Evolutionary conservation across 208 protist species (phyloP).

Genomic region (Trypanosoma avium): DNA sequence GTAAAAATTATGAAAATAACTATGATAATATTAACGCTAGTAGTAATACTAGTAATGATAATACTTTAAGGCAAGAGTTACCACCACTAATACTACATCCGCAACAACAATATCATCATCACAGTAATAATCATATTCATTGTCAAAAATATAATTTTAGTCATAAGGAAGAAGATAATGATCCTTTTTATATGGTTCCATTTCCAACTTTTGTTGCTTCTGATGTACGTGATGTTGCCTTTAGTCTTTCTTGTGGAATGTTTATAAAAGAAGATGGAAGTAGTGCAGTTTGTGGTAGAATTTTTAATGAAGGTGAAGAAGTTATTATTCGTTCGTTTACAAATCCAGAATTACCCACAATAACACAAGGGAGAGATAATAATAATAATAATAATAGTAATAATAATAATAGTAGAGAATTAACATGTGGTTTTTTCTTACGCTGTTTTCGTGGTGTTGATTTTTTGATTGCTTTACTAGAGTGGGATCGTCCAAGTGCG

Average conservation of each 20-base stretch:
- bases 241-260: constrained; percentile 37
- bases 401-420: background rate
- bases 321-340: constrained; percentile 34
- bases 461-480: constrained; percentile 43
- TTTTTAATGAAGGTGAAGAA: constrained; percentile 29
- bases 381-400: background rate
- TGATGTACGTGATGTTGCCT: constrained; percentile 65
- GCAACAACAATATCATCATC: no score
- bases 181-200: constrained; percentile 1
- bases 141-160: background rate
- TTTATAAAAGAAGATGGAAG: constrained; percentile 51
- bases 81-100: no score
- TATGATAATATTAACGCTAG: no score
- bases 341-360: constrained; percentile 6
- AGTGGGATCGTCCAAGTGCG: constrained; percentile 41
- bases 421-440: constrained; percentile 24
- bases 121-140: no score
- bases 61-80: no score
- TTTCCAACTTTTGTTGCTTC: constrained; percentile 41
- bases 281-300: constrained; percentile 38
- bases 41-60: no score
- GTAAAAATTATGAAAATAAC: no score
- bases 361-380: background rate
- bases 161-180: background rate
- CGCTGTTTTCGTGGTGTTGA: constrained; percentile 62